Evolutionary conservation across 169 alveolate genomes (phyloP).

Genomic region (Amoebophrya sp.): DNA sequence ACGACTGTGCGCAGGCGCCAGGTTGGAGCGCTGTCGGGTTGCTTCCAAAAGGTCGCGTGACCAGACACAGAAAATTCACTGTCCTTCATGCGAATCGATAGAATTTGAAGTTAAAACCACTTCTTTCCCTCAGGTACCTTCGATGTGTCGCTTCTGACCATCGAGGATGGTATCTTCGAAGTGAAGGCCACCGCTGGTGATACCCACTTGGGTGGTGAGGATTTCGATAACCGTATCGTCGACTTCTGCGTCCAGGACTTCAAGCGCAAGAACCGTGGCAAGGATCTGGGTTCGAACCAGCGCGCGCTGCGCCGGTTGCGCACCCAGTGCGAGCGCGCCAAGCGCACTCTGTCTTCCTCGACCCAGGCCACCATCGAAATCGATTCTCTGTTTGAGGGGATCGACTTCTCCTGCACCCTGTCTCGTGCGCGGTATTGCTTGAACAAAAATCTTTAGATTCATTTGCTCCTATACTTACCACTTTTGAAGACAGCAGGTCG

Average conservation of each 20-base stretch:
- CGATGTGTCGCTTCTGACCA: slow-evolving; percentile 89
- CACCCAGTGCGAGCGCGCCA: slow-evolving; percentile 83
- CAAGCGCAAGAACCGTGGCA: slow-evolving; percentile 65
- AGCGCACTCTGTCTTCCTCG: slow-evolving; percentile 1
- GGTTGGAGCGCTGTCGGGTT: no score
- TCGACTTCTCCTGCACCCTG: slow-evolving; percentile 88
- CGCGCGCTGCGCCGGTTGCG: slow-evolving; percentile 76
- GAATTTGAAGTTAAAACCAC: no score
- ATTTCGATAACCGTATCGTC: slow-evolving; percentile 88
- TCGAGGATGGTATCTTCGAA: slow-evolving; percentile 91
- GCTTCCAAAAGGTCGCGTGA: no score
- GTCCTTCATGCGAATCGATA: no score
- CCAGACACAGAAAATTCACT: no score
- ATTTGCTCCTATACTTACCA: no score
- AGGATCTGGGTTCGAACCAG: slow-evolving; percentile 55
- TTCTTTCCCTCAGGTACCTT: slow-evolving; percentile 67
- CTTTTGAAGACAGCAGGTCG: no score
- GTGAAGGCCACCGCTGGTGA: slow-evolving; percentile 95
- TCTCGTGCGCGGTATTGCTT: slow-evolving; percentile 84
- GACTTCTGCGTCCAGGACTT: slow-evolving; percentile 90
- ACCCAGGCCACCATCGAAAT: slow-evolving; percentile 73
- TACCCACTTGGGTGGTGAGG: slow-evolving; percentile 97
- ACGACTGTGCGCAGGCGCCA: no score
- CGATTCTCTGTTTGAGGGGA: slow-evolving; percentile 71
- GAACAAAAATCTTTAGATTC: no score